Evolutionary conservation across 2,329 filamentous ascomycete species (phyloP), one percentile per base, ranked within the genome.

Genomic region (Apiospora saccharicola): DNA sequence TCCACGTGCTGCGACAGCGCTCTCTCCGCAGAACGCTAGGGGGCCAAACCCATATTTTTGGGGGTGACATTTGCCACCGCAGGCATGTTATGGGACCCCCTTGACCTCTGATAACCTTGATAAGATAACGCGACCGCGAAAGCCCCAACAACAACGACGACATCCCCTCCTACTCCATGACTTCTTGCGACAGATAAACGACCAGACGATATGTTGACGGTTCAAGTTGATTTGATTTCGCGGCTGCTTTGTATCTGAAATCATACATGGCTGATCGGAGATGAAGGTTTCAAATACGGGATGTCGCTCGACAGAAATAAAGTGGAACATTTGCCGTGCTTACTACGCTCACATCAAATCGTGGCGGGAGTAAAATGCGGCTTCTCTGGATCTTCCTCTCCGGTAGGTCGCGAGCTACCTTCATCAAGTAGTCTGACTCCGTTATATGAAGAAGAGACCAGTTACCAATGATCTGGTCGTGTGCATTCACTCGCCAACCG

Each of bases 1-100:
- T 37, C 53, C 53, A 61, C 53, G 53, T 61, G 53, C 30, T 51
- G 49, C 24, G 10, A 10, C 49, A 51, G 49, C 26, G 53, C 53
- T 61, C 26, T 57, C 53, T 61, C 53, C 53, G 53, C 53, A 61
- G 14, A 61, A 61, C 53, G 53, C 53, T 64, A 64, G 57, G 57
- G 53, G 19, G 30, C n/a, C 49, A 51, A 51, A n/a, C 4, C 49
- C 30, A 57, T 57, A 41, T 30, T n/a, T 37, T 41, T 41, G 34
- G 53, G 53, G 26, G 26, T 61, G 30, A n/a, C 16, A 37, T 61
- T 37, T 37, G 53, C 30, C 51, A 57, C 53, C 30, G 22, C 53
- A 57, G 24, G 51, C 8, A 10, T 61, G 37, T 37, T 61, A 34
- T 41, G 57, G 57, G 13, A 37, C 57, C 34, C 37, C 37, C 7